Evolutionary conservation across 2,329 filamentous ascomycete species (phyloP).

Genomic region (Cercospora zeae-maydis): DNA sequence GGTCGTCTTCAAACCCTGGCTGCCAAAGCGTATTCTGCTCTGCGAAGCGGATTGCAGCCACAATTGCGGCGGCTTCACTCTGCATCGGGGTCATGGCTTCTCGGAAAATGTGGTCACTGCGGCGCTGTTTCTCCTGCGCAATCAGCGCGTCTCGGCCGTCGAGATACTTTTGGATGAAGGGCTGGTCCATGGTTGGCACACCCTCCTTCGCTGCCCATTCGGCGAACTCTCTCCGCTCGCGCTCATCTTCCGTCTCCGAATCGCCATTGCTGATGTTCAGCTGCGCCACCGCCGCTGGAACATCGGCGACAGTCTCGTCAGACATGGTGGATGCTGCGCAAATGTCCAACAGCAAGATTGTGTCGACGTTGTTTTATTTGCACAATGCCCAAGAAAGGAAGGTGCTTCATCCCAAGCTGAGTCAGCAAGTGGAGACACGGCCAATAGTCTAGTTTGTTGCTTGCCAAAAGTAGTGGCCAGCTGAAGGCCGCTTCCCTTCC

Average conservation of each 20-base stretch:
- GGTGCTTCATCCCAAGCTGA: neutral
- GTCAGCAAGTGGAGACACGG: neutral
- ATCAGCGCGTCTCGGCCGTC: conserved; percentile 72
- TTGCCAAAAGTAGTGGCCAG: conserved; percentile 3
- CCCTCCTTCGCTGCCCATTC: conserved; percentile 37
- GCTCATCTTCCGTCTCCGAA: conserved; percentile 2
- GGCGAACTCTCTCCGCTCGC: conserved; percentile 1
- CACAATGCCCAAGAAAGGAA: conserved; percentile 5
- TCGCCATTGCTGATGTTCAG: conserved; percentile 4
- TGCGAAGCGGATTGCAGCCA: conserved; percentile 71
- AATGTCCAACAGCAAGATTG: neutral
- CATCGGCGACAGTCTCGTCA: neutral
- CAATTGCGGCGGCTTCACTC: conserved; percentile 71
- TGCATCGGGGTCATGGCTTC: conserved; percentile 75
- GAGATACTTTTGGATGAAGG: conserved; percentile 79
- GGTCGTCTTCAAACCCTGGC: conserved; percentile 63
- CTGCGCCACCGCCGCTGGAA: neutral
- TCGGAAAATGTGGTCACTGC: conserved; percentile 71
- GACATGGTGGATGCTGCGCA: neutral
- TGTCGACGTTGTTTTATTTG: conserved; percentile 1
- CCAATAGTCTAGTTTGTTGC: neutral
- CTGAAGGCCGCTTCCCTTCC: neutral
- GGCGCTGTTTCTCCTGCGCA: conserved; percentile 72
- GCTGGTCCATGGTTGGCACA: conserved; percentile 53
- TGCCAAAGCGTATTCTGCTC: conserved; percentile 78